Evolutionary conservation across 805 yeast species (phyloP).

Genomic region (Pichia membranifaciens): DNA sequence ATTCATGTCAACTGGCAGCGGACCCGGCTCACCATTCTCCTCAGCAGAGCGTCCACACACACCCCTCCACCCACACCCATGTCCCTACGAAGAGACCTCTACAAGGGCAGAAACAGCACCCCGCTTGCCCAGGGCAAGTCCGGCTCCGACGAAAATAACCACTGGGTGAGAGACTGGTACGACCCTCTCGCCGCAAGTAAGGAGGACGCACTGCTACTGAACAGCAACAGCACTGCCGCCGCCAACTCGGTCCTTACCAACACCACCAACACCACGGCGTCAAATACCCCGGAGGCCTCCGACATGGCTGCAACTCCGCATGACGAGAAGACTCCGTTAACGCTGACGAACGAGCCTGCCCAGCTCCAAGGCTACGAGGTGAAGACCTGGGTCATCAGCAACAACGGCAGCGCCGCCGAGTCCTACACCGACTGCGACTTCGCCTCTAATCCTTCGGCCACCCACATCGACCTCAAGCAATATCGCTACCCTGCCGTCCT

Average conservation of each 20-base stretch:
- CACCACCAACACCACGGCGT: too few species aligned
- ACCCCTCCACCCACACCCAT: conserved; percentile 12
- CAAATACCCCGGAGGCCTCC: too few species aligned
- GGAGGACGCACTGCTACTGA: not conserved
- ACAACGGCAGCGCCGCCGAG: not conserved
- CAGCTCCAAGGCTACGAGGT: conserved; percentile 30
- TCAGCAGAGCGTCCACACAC: not conserved
- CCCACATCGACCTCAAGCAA: not conserved
- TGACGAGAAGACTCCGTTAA: too few species aligned
- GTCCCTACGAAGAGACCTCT: conserved; percentile 32
- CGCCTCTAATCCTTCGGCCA: not conserved
- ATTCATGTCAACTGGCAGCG: too few species aligned
- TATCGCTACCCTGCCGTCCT: not conserved
- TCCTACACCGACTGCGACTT: not conserved
- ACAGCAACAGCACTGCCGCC: not conserved
- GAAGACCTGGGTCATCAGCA: conserved; percentile 29
- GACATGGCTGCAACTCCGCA: too few species aligned
- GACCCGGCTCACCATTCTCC: too few species aligned
- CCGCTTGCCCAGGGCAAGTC: conserved; percentile 16
- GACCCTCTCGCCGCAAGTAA: conserved; percentile 25
- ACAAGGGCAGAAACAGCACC: conserved; percentile 27
- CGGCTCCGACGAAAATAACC: conserved; percentile 18
- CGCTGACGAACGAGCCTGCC: not conserved
- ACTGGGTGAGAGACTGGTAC: conserved; percentile 31
- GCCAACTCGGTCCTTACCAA: too few species aligned